Evolutionary conservation across 2,329 filamentous ascomycete genomes (phyloP), one percentile per base, ranked within the genome.

Genomic region (Thermomyces lanuginosus): DNA sequence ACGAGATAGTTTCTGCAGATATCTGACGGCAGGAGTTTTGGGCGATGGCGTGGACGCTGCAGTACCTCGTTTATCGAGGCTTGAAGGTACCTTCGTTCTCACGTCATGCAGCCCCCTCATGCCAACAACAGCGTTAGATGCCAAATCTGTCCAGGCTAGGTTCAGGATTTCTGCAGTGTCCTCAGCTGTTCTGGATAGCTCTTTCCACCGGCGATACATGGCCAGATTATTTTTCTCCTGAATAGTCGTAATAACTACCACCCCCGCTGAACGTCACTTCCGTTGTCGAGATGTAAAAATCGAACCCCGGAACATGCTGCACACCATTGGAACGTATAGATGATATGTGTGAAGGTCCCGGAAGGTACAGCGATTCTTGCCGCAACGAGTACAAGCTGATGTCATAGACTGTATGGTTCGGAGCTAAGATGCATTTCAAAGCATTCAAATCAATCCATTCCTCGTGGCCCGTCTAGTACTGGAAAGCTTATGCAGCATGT

Each of bases 91-190:
- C 12, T 27, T 21, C n/a, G 16, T 26, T n/a, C 14, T 11, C 24
- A 17, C 8, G 9, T 26, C 14, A 2, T 26, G 13, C 13, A 26
- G 24, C 13, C 15, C 19, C 13, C 19, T 26, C 6, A 54, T 60
- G 4, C 59, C 58, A 0, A 60, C 44, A 0, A 62, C 50, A 2
- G 51, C 42, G 10, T 55, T 58, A 1, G 59, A 49, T 1, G 50
- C 47, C 5, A 56, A 29, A 31, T 64, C 58, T 0, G 58, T 62
- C 51, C 56, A 63, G 5, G 62, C 46, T 0, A 60, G 39, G 33
- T 61, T 56, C 6, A 60, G 36, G 6, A 62, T 59, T 5, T 41
- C 35, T 0, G 45, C 43, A 2, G 50, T 45, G 0, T 34, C 38
- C 0, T 29, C 29, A 0, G 49, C 33, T 1, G 37, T 41, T 1